A percentile compares a stretch with the other conserved stretches of the same genome.
phyloP scores from a whole-genome alignment of 139 green algal genomes.

The Coelastrella sp. region DNA sequence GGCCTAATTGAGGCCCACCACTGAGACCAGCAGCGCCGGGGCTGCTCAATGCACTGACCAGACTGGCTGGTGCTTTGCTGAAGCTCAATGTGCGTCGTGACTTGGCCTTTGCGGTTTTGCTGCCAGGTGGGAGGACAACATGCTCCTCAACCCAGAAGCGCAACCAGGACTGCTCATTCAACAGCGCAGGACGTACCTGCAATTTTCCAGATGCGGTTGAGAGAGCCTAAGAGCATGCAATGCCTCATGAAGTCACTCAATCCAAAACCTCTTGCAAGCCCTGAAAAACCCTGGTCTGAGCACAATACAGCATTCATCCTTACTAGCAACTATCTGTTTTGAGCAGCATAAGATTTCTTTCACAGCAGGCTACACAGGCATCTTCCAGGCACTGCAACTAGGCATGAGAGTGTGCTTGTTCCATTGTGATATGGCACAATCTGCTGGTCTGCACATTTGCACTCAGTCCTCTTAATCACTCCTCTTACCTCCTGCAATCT shows the following conservation, averaged over 20 bases:
- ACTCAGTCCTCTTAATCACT: slow-evolving; percentile 7
- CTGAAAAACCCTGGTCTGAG: too few species aligned
- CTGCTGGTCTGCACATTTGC: too few species aligned
- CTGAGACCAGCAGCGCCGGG: background rate
- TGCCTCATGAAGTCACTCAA: too few species aligned
- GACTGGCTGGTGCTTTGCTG: background rate
- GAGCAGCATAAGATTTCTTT: too few species aligned
- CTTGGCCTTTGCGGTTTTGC: background rate
- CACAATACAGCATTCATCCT: too few species aligned
- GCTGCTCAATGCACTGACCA: background rate
- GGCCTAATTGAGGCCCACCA: background rate
- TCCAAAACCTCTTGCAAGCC: background rate
- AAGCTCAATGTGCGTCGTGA: slow-evolving; percentile 36
- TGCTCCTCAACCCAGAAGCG: slow-evolving; percentile 54
- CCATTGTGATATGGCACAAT: too few species aligned
- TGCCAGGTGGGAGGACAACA: slow-evolving; percentile 7
- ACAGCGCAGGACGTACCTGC: slow-evolving; percentile 62
- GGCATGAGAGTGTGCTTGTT: too few species aligned
- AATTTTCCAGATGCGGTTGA: slow-evolving; percentile 52
- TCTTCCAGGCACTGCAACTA: too few species aligned
- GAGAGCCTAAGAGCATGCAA: slow-evolving; percentile 51
- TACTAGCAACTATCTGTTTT: too few species aligned
- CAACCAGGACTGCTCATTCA: slow-evolving; percentile 77
- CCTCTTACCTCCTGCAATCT: slow-evolving; percentile 45
- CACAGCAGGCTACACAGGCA: too few species aligned